These are phyloP conservation scores for Blastobotrys serpentis DNA, from an alignment of 1,139 yeast species.

Conservation along the genomic window DNA sequence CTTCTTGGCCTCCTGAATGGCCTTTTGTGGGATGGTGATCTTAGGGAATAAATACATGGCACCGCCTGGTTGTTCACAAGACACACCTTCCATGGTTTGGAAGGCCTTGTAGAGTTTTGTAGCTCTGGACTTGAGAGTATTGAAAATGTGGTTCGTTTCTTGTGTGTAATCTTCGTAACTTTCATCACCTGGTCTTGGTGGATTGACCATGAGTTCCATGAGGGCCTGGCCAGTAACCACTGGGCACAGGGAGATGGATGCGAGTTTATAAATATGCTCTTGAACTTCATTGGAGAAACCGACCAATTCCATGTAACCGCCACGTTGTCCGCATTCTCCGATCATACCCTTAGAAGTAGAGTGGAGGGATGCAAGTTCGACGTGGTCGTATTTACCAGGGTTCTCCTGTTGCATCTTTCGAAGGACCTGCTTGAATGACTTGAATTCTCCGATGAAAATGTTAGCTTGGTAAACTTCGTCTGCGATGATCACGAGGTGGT, in stretches of 20 bases:
- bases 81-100: constrained; percentile 69
- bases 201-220: constrained; percentile 89
- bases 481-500: constrained; percentile 87
- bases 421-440: constrained; percentile 47
- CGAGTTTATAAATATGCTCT: constrained; percentile 74
- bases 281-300: constrained; percentile 73
- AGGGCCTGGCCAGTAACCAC: constrained; percentile 93
- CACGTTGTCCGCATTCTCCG: constrained; percentile 99
- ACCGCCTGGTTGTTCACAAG: constrained; percentile 88
- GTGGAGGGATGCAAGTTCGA: constrained; percentile 89
- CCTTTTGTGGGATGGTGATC: constrained; percentile 60
- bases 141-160: constrained; percentile 63
- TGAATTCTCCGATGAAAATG: constrained; percentile 63
- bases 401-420: constrained; percentile 55
- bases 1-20: constrained; percentile 58
- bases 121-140: constrained; percentile 65
- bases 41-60: constrained; percentile 96
- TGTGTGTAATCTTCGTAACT: constrained; percentile 64
- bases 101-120: constrained; percentile 66
- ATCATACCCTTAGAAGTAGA: constrained; percentile 95
- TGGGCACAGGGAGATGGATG: constrained; percentile 88
- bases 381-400: constrained; percentile 57
- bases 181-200: constrained; percentile 74
- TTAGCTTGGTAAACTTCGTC: constrained; percentile 98
- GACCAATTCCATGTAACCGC: constrained; percentile 93